These are phyloP conservation scores for Acer campestre DNA, from an alignment of 345 rosid genomes.

Conservation along the genomic window DNA sequence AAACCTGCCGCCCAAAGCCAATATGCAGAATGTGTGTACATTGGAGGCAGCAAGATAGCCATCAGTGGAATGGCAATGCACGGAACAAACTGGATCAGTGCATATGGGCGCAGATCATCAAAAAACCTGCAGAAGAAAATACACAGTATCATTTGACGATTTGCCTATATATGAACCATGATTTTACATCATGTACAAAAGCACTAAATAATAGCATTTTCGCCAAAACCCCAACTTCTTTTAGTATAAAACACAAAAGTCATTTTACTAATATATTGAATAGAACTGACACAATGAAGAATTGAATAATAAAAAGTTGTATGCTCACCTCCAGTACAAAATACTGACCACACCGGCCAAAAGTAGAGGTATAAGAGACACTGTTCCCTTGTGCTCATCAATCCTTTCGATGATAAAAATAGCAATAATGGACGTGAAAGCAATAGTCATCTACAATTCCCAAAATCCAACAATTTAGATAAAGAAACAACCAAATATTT, in stretches of 20 bases:
- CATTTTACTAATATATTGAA: neutral
- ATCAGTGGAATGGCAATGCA: conserved; percentile 81
- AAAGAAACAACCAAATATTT: neutral
- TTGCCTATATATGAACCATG: neutral
- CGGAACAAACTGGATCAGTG: conserved; percentile 79
- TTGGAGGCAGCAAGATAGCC: conserved; percentile 90
- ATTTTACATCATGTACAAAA: neutral
- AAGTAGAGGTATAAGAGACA: conserved; percentile 73
- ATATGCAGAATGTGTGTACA: conserved; percentile 89
- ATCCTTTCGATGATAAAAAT: conserved; percentile 89
- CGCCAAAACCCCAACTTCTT: neutral
- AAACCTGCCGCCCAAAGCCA: conserved; percentile 99
- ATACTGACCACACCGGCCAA: conserved; percentile 76
- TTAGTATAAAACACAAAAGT: neutral
- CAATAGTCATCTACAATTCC: conserved; percentile 70
- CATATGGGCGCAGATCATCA: conserved; percentile 89
- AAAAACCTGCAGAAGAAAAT: conserved; percentile 58
- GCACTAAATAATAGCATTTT: neutral
- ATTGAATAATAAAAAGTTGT: neutral
- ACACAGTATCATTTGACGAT: neutral
- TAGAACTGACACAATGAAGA: neutral
- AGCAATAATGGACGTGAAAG: conserved; percentile 82
- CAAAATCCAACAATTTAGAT: conserved; percentile 9
- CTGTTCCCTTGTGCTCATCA: conserved; percentile 73
- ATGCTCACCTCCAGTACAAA: conserved; percentile 79